Evolutionary conservation across 2,329 filamentous ascomycete genomes (phyloP), one percentile per base, ranked within the genome.

Genomic region (Pezicula carpinea): DNA sequence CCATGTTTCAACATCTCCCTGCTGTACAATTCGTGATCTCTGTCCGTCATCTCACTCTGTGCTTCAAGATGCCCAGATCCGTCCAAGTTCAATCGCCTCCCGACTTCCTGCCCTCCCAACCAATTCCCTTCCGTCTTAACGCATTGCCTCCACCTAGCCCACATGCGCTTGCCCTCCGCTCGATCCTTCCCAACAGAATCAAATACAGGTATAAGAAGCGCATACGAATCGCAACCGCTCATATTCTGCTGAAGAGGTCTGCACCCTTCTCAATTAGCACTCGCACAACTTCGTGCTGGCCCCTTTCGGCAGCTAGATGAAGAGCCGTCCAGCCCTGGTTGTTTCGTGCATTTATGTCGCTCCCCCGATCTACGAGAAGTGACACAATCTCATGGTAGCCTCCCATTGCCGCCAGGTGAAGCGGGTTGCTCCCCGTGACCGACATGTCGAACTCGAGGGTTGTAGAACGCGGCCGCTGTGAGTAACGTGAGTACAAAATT

Each of bases 301-400:
- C 39, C 11, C 39, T 14, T 17, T 42, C 39, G n/a, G 29, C 22
- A 17, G 39, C 39, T 11, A 42, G 4, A 11, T 42, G 39, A 6
- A 32, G 21, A 2, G 35, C 35, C 5, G 35, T 38, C 35, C 35
- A 38, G 15, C 35, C 35, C 21, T 38, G 35, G 21, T 21, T 38
- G 14, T 38, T 21, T 11, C 35, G 35, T 21, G 35, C 35, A 21
- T 38, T 38, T 5, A 38, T 38, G 15, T 38, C 35, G 35, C 17
- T 38, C 11, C 35, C 35, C 17, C 35, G 35, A 8, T 38, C 35
- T 8, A 38, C 5, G 11, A 38, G 35, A 17, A 38, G 35, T 4
- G 17, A 18, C 15, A 45, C 46, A 15, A 48, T 45, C n/a, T 26
- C 26, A 6, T 38, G 21, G 26, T 45, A 45, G n/a, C 46, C 46